Evolutionary conservation across 257 asterid species (phyloP).

Genomic region (Forsythia suspensa): DNA sequence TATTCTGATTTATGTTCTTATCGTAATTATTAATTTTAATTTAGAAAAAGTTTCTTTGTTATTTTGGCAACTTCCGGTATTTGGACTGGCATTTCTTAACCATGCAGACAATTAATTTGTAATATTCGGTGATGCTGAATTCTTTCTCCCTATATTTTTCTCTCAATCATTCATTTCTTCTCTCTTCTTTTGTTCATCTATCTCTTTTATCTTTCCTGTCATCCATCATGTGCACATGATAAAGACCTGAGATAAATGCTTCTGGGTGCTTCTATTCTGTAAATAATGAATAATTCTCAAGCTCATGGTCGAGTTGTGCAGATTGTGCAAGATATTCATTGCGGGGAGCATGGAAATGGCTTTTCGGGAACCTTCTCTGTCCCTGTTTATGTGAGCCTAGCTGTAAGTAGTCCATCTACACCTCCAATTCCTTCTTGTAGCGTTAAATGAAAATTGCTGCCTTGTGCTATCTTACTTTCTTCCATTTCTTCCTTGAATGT

Average conservation of each 20-base stretch:
- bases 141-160: not conserved
- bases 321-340: conserved; percentile 63
- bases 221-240: not conserved
- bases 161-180: not conserved
- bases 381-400: conserved; percentile 65
- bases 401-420: conserved; percentile 44
- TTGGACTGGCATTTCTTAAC: not conserved
- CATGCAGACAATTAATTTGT: not conserved
- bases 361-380: conserved; percentile 47
- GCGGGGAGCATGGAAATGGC: conserved; percentile 49
- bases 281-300: conserved; percentile 34
- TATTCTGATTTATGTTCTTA: not conserved
- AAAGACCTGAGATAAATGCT: not conserved
- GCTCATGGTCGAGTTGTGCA: conserved; percentile 45
- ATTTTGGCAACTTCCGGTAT: not conserved
- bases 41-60: not conserved
- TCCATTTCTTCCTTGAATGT: conserved; percentile 9
- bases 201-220: not conserved
- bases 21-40: not conserved
- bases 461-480: conserved; percentile 5
- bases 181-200: not conserved
- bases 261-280: conserved; percentile 22
- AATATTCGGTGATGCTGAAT: not conserved
- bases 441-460: not conserved
- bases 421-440: conserved; percentile 10